Evolutionary conservation across 441 rosid species (phyloP).

Genomic region (Erodium chrysanthum): DNA sequence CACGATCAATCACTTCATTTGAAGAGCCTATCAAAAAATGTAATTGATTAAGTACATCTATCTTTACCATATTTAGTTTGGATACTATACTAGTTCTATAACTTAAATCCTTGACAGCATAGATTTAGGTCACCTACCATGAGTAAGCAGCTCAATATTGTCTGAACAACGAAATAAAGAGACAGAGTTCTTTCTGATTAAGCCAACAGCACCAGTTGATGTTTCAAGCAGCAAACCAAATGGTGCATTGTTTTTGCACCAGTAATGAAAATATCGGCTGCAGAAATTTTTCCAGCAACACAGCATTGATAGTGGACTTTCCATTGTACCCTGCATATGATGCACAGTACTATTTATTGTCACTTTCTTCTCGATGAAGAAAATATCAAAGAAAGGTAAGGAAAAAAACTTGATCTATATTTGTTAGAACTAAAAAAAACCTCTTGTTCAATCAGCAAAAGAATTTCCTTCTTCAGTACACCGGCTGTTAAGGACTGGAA

Average conservation of each 20-base stretch:
- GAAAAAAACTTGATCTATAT: not conserved
- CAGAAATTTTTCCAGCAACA: conserved; percentile 77
- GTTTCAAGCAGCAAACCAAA: conserved; percentile 55
- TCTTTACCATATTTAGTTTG: not conserved
- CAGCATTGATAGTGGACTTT: conserved; percentile 43
- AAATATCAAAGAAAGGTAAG: conserved; percentile 8
- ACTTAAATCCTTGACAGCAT: not conserved
- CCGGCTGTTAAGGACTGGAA: conserved; percentile 70
- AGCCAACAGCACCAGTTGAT: conserved; percentile 56
- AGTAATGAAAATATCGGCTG: conserved; percentile 57
- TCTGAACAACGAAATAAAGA: conserved; percentile 67
- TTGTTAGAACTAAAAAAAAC: conserved; percentile 22
- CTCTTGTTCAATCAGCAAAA: conserved; percentile 72
- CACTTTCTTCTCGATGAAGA: conserved; percentile 5
- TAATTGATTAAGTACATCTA: conserved; percentile 14
- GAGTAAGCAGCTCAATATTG: conserved; percentile 52
- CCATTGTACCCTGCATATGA: conserved; percentile 47
- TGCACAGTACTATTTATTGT: conserved; percentile 11
- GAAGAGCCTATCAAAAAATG: conserved; percentile 40
- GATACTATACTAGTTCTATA: conserved; percentile 2
- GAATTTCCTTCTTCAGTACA: conserved; percentile 75
- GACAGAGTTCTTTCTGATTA: conserved; percentile 70
- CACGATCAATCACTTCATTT: conserved; percentile 38
- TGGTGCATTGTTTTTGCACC: conserved; percentile 81
- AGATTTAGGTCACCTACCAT: conserved; percentile 38